Base-by-base conservation (phyloP, 495 filamentous ascomycete genomes). In the Hypoxylon rickii region DNA sequence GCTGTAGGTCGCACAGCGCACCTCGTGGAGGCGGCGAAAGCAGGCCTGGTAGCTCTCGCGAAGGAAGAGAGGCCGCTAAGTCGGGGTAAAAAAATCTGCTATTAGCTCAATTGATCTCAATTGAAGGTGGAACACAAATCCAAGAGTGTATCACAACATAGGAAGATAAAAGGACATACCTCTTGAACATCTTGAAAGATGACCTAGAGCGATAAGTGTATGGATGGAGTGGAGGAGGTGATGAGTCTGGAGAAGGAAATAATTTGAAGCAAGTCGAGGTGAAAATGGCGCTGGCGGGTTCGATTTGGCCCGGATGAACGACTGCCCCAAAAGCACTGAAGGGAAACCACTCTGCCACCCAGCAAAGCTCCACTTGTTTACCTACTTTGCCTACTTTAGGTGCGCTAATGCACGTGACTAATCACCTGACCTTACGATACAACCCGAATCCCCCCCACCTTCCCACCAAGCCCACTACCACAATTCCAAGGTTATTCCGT, bases 181-280 rank as follows among this genome's bases (percentile, higher is more conserved):
- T 91, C 88, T 89, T 90, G 82, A 89, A 89, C 89, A 92, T 92
- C 79, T 75, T 89, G 84, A 78, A 69, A 66, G 77, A 79, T 79
- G 77, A 74, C 69, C 71, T 70, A 70, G 70, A 74, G 74, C 75
- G 70, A 70, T 71, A 70, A 63, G 57, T n/a, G 55, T 68, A 74
- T 71, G 65, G 73, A 60, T 65, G 60, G 67, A 69, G 56, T 67
- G 64, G 67, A 71, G 69, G 63, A 69, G 73, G 68, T 71, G 70
- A 68, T 75, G 49, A 52, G 63, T 64, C 53, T 69, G 56, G 58
- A 31, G 29, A 51, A 62, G 53, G 56, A 62, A 57, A 66, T 65
- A 62, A 51, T 55, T 49, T 66, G 66, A 69, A 66, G 61, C 63
- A 68, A 50, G 53, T 61, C 66, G 63, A 66, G 54, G 63, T 63